Conservation (phyloP, 352 stramenopile genomes). For the Globisporangium ultimum region DNA sequence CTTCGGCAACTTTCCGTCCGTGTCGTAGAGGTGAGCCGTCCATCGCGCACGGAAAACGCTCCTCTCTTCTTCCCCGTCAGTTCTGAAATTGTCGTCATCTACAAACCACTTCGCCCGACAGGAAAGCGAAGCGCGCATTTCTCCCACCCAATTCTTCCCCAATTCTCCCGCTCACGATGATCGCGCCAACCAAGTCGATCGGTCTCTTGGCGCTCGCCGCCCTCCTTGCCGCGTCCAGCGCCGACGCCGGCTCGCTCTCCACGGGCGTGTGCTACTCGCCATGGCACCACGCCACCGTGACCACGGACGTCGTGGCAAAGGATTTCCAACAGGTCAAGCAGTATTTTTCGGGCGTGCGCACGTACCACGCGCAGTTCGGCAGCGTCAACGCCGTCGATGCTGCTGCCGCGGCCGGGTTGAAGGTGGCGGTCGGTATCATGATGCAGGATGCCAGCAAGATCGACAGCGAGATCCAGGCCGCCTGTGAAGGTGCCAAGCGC, state of each 20-base stretch:
- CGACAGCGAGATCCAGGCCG: conserved; percentile 56
- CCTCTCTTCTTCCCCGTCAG: no score
- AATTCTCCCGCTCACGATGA: conserved; percentile 4
- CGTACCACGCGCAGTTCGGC: conserved; percentile 61
- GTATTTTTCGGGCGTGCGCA: conserved; percentile 63
- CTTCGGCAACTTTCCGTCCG: no score
- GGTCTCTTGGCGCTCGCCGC: conserved; percentile 8
- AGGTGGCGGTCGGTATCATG: conserved; percentile 62
- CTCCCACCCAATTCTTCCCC: no score
- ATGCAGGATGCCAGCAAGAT: conserved; percentile 37
- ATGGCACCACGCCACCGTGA: conserved; percentile 47
- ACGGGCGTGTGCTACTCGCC: conserved; percentile 58
- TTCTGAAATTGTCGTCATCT: no score
- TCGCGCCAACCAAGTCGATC: conserved; percentile 12
- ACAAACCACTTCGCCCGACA: no score
- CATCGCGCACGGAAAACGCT: no score
- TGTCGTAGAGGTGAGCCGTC: no score
- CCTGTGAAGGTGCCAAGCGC: conserved; percentile 39
- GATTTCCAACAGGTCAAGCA: conserved; percentile 33
- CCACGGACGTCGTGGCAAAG: conserved; percentile 20
- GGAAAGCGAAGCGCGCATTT: no score
- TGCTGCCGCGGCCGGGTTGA: conserved; percentile 34
- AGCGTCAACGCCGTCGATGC: conserved; percentile 46
- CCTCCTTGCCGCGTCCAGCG: conserved; percentile 4
- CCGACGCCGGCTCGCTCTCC: conserved; percentile 17